A percentile compares a stretch with the other conserved stretches of the same genome.
These are phyloP conservation scores for Yamagishiella unicocca DNA, from an alignment of 139 green algal species.

Conservation along the genomic window DNA sequence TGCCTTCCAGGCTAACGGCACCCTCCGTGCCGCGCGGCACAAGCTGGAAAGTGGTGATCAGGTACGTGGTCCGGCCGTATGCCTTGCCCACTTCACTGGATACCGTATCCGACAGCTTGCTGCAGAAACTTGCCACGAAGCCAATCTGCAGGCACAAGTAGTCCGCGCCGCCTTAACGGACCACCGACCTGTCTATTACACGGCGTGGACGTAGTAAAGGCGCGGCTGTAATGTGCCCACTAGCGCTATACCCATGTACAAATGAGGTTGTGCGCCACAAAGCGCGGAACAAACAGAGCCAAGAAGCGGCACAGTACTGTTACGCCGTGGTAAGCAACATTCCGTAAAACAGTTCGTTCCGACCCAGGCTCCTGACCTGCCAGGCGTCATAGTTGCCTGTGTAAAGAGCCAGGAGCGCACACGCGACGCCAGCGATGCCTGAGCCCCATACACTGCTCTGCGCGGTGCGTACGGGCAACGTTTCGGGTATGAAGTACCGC, in stretches of 20 bases:
- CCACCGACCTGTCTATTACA: too few species aligned
- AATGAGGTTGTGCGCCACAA: too few species aligned
- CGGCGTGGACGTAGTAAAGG: too few species aligned
- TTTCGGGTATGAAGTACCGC: too few species aligned
- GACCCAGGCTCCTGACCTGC: conserved; percentile 70
- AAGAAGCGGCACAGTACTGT: too few species aligned
- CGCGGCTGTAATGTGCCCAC: too few species aligned
- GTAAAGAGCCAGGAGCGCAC: conserved; percentile 72
- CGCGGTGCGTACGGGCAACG: neutral
- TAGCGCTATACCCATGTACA: too few species aligned
- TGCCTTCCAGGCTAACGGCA: conserved; percentile 95
- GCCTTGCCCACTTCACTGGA: conserved; percentile 97
- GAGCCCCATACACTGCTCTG: conserved; percentile 94
- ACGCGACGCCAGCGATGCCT: conserved; percentile 84
- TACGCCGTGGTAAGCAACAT: too few species aligned
- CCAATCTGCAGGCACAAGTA: conserved; percentile 60
- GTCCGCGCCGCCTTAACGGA: too few species aligned
- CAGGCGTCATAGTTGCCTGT: conserved; percentile 67
- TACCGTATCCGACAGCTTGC: conserved; percentile 96
- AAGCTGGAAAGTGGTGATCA: conserved; percentile 83
- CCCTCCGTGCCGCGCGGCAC: conserved; percentile 97
- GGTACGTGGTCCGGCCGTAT: conserved; percentile 94
- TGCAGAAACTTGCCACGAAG: conserved; percentile 68
- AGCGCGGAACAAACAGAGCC: too few species aligned
- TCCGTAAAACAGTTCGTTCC: too few species aligned